Evolutionary conservation across 78 protist species (phyloP).

Genomic region (Polysphondylium violaceum): DNA sequence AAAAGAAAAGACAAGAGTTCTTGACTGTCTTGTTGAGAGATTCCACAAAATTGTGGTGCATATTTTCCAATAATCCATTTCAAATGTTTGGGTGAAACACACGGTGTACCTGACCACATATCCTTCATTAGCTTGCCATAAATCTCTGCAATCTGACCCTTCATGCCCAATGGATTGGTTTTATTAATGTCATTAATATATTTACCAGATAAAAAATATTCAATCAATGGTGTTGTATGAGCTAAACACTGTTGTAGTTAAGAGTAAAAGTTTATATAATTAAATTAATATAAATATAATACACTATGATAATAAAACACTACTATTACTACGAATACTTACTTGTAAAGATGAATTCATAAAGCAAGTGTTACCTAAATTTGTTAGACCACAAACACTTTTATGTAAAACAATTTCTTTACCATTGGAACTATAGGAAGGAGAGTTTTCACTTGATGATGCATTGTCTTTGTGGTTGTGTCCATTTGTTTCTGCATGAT

Average conservation of each 20-base stretch:
- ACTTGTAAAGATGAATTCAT: slow-evolving; percentile 94
- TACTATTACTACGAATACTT: background rate
- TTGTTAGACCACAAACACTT: slow-evolving; percentile 72
- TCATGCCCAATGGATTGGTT: slow-evolving; percentile 89
- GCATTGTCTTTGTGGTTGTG: background rate
- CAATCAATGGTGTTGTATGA: slow-evolving; percentile 74
- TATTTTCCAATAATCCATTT: slow-evolving; percentile 85
- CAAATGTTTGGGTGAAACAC: slow-evolving; percentile 83
- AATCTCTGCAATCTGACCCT: slow-evolving; percentile 88
- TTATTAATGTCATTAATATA: slow-evolving; percentile 83
- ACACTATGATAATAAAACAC: background rate
- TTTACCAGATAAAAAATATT: slow-evolving; percentile 78
- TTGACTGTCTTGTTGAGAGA: slow-evolving; percentile 93
- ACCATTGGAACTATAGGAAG: background rate
- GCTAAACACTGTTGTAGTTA: slow-evolving; percentile 86
- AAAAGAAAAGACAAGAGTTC: slow-evolving; percentile 87
- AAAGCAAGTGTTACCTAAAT: slow-evolving; percentile 95
- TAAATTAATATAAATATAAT: too few species aligned
- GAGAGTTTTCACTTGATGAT: slow-evolving; percentile 18
- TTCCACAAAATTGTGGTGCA: slow-evolving; percentile 90
- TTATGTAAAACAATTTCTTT: background rate
- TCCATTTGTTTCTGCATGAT: background rate
- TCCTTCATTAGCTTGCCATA: slow-evolving; percentile 84
- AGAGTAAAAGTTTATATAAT: background rate
- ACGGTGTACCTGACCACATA: slow-evolving; percentile 86